phyloP scores from a whole-genome alignment of 768 basidiomycete species.

The Russula foetens region DNA sequence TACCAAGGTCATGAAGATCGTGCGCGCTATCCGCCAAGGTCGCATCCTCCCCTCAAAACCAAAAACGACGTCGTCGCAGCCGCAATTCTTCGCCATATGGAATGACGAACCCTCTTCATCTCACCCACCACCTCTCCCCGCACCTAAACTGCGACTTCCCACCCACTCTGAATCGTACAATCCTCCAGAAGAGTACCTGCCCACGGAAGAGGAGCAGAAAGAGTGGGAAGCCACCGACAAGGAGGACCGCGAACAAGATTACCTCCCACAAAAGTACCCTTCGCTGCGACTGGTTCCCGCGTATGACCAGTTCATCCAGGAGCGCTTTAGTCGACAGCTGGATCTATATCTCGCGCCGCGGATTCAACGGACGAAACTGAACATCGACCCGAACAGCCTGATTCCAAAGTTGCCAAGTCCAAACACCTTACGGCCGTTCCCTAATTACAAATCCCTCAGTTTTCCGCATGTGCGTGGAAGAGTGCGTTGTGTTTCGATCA shows the following conservation, averaged over 20 bases:
- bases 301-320: conserved; percentile 85
- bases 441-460: conserved; percentile 68
- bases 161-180: conserved; percentile 98
- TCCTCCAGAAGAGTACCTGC: conserved; percentile 94
- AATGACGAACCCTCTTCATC: conserved; percentile 62
- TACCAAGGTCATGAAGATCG: conserved; percentile 93
- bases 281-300: conserved; percentile 87
- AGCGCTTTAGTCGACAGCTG: conserved; percentile 87
- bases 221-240: conserved; percentile 78
- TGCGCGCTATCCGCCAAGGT: conserved; percentile 94
- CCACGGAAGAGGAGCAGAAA: conserved; percentile 69
- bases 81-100: conserved; percentile 86
- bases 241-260: conserved; percentile 86
- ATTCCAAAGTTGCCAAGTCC: conserved; percentile 94
- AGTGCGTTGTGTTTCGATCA: conserved; percentile 68
- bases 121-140: conserved; percentile 82
- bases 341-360: conserved; percentile 96
- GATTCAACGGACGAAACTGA: conserved; percentile 77
- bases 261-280: conserved; percentile 79
- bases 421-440: conserved; percentile 88
- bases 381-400: conserved; percentile 84
- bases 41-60: conserved; percentile 89
- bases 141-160: conserved; percentile 85
- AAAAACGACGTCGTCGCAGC: conserved; percentile 52
- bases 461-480: conserved; percentile 61